phyloP scores from a whole-genome alignment of 768 basidiomycete species.

The Podaxis sp. region DNA sequence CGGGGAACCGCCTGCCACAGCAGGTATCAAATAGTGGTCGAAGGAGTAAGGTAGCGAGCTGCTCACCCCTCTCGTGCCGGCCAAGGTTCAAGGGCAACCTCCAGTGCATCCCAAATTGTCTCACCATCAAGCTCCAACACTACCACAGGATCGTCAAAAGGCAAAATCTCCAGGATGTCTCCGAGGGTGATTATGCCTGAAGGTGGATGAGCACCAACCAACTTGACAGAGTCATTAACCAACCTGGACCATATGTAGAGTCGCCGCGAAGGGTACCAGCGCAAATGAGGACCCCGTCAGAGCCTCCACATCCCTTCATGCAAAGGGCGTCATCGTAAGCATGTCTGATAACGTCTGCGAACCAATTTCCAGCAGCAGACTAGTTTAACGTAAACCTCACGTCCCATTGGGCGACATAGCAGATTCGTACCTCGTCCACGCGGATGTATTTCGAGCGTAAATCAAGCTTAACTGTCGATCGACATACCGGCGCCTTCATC shows the following conservation, averaged over 20 bases:
- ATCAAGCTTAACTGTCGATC: constrained; percentile 64
- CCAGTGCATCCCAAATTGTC: constrained; percentile 78
- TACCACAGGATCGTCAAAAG: constrained; percentile 84
- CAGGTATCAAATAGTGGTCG: background rate
- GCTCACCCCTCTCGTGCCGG: constrained; percentile 88
- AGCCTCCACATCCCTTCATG: constrained; percentile 57
- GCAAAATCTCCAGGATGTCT: constrained; percentile 85
- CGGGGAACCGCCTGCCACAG: constrained; percentile 73
- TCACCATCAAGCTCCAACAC: constrained; percentile 80
- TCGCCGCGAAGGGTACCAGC: constrained; percentile 88
- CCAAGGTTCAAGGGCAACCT: constrained; percentile 71
- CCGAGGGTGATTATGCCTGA: constrained; percentile 79
- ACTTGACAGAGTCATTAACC: background rate
- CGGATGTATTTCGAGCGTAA: constrained; percentile 75
- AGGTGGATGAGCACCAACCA: background rate
- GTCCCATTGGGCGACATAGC: background rate
- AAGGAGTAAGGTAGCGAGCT: background rate
- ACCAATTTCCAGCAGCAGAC: constrained; percentile 78
- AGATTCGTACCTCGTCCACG: constrained; percentile 56
- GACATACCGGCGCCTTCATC: constrained; percentile 76
- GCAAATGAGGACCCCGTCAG: constrained; percentile 80
- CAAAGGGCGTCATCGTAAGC: constrained; percentile 75
- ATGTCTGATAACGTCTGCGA: constrained; percentile 81
- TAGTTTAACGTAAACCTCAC: constrained; percentile 24
- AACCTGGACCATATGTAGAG: constrained; percentile 80